Percentiles rank a stretch among this genome's conserved stretches.
These are phyloP conservation scores for Pecoramyces ruminantium DNA, from an alignment of 192 early-diverging fungal genomes.

Conservation along the genomic window DNA sequence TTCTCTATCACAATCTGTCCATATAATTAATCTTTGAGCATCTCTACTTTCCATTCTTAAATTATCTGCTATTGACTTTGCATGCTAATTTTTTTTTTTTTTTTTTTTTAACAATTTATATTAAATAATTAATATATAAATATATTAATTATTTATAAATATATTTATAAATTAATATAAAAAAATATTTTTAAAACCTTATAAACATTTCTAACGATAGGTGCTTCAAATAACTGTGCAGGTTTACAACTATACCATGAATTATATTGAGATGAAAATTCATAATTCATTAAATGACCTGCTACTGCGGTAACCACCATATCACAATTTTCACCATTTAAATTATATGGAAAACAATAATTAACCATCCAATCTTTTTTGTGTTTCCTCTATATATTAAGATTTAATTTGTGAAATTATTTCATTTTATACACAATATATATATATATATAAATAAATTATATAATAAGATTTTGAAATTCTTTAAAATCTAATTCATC, in stretches of 20 bases:
- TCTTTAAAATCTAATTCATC: not conserved
- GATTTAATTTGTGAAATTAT: too few relatives aligned
- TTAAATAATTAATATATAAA: too few relatives aligned
- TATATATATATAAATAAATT: not conserved
- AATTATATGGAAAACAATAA: constrained; percentile 53
- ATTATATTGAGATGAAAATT: constrained; percentile 44
- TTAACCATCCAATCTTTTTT: constrained; percentile 56
- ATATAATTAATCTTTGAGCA: constrained; percentile 66
- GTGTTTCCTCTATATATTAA: constrained; percentile 18
- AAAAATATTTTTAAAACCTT: constrained; percentile 4
- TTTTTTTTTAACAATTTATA: too few relatives aligned
- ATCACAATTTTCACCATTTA: constrained; percentile 24
- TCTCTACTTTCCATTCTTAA: constrained; percentile 35
- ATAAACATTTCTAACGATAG: constrained; percentile 30
- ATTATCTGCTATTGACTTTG: constrained; percentile 37
- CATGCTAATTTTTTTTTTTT: too few relatives aligned
- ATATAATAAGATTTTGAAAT: too few relatives aligned
- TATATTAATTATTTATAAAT: too few relatives aligned
- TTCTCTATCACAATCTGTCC: constrained; percentile 98
- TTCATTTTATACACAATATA: too few relatives aligned
- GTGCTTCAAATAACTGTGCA: constrained; percentile 45
- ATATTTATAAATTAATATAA: not conserved
- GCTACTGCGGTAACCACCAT: constrained; percentile 68
- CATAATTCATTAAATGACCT: constrained; percentile 55
- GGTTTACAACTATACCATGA: constrained; percentile 47